These are phyloP conservation scores for Ceratocystis colombiana DNA, from an alignment of 2,329 filamentous ascomycete genomes.

Conservation along the genomic window DNA sequence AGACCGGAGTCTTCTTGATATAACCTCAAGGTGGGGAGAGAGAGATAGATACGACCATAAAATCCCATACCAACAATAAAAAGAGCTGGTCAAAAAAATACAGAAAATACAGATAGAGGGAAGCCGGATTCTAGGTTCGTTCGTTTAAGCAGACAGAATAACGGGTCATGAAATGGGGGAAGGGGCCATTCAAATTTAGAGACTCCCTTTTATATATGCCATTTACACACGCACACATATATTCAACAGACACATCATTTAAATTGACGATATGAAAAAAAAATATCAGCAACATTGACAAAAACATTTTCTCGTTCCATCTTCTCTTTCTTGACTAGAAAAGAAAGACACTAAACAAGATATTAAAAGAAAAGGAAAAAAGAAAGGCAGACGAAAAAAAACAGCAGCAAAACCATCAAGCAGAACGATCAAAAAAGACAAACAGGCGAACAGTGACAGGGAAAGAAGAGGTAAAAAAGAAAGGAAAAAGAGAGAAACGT, in stretches of 20 bases:
- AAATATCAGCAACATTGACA: not conserved
- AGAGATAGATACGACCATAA: too few relatives aligned
- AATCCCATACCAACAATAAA: too few relatives aligned
- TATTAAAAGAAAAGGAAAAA: constrained; percentile 9
- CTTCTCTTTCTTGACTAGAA: not conserved
- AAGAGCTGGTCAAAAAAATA: too few relatives aligned
- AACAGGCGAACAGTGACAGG: constrained; percentile 9
- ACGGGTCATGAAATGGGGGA: not conserved
- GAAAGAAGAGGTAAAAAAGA: constrained; percentile 19
- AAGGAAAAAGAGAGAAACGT: constrained; percentile 17
- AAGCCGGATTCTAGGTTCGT: too few relatives aligned
- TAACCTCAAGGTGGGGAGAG: too few relatives aligned
- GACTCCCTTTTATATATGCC: not conserved
- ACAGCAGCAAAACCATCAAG: constrained; percentile 16
- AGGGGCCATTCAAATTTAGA: not conserved
- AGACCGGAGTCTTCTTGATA: too few relatives aligned
- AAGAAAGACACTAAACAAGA: constrained; percentile 5
- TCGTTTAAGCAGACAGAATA: too few relatives aligned
- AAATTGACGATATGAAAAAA: not conserved
- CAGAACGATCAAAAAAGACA: constrained; percentile 7
- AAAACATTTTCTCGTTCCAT: constrained; percentile 11
- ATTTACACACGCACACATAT: not conserved
- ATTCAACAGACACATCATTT: not conserved
- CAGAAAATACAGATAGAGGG: too few relatives aligned
- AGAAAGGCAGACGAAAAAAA: constrained; percentile 17